Evolutionary conservation across 192 early-diverging fungal genomes (phyloP), one percentile per base, ranked within the genome.

Genomic region (Coemansia sp.): DNA sequence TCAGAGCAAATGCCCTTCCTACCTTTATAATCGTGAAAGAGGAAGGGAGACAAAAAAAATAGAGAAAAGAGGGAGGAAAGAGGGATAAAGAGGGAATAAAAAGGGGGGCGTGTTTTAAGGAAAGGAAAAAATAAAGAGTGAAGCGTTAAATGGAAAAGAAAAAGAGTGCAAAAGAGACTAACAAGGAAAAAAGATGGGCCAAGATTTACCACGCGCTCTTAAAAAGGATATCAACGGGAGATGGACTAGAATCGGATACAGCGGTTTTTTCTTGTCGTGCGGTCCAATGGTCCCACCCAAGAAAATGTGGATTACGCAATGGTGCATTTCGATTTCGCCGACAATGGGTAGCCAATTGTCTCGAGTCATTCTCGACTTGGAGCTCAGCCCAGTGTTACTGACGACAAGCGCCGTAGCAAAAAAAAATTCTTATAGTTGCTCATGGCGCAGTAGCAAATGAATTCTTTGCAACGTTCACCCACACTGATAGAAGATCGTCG

Each of bases 11-110:
- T 31, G 31, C 31, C n/a, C n/a, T 36, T n/a, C 56, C 16, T 58
- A 58, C 56, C 56, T 58, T 45, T 43, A 41, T 36, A 50, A 48
- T 31, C 13, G 52, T 45, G 26, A 65, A 65, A 65, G 37, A 52
- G 37, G 39, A 65, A 16, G 56, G 61, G n/a, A 53, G 48, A 36
- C 13, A 20, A 43, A 45, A 16, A 58, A 62, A 20, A 36, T 47
- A 59, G 59, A 28, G 18, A 60, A 21, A 64, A 31, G 42, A 42
- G 23, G 41, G 36, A 53, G 20, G 43, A 21, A 36, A 35, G 11
- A 38, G 12, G 43, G 25, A 41, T 47, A 64, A 60, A 36, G 13
- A 13, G 23, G 33, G 31, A 16, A 61, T 25, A 61, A 53, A 47
- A 66, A 25, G 43, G 18, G 9, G 37, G 35, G 35, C 8, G 35